Conservation (phyloP, 1,284 basidiomycete species). For the Microbotryum silenes-acaulis region DNA sequence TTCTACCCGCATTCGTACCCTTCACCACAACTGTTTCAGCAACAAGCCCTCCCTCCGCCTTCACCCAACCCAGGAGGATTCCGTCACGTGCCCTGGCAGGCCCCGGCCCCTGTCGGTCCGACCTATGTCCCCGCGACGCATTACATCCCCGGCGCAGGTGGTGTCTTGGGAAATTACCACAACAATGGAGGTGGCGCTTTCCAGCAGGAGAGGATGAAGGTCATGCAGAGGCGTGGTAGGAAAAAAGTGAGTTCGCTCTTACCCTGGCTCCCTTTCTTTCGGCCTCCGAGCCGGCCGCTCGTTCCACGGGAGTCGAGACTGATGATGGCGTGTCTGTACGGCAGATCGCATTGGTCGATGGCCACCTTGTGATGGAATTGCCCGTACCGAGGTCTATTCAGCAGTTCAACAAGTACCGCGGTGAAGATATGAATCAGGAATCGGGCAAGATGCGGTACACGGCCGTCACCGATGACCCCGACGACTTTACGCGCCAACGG, state of each 20-base stretch:
- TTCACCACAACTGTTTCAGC: too few species aligned
- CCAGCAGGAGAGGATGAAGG: neutral
- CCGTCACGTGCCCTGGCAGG: too few species aligned
- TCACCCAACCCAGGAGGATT: neutral
- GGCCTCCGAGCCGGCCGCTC: too few species aligned
- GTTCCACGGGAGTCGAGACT: too few species aligned
- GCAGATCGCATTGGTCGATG: slow-evolving; percentile 39
- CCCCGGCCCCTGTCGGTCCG: too few species aligned
- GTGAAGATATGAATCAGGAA: slow-evolving; percentile 37
- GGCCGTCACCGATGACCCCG: slow-evolving; percentile 82
- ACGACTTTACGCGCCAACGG: slow-evolving; percentile 67
- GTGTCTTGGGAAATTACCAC: too few species aligned
- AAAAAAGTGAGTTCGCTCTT: neutral
- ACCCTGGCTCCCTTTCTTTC: too few species aligned
- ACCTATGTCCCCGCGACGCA: too few species aligned
- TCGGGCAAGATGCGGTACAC: slow-evolving; percentile 46
- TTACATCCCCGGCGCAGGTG: too few species aligned
- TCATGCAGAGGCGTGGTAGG: slow-evolving; percentile 19
- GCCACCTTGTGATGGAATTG: slow-evolving; percentile 41
- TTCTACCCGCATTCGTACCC: slow-evolving; percentile 1
- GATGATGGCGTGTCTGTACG: slow-evolving; percentile 11
- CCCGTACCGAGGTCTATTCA: slow-evolving; percentile 39
- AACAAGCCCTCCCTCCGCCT: slow-evolving; percentile 1
- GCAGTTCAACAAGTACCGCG: slow-evolving; percentile 32
- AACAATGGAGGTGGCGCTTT: too few species aligned